Evolutionary conservation across 148 eudicot genomes (phyloP).

Genomic region (Nepenthes mirabilis): DNA sequence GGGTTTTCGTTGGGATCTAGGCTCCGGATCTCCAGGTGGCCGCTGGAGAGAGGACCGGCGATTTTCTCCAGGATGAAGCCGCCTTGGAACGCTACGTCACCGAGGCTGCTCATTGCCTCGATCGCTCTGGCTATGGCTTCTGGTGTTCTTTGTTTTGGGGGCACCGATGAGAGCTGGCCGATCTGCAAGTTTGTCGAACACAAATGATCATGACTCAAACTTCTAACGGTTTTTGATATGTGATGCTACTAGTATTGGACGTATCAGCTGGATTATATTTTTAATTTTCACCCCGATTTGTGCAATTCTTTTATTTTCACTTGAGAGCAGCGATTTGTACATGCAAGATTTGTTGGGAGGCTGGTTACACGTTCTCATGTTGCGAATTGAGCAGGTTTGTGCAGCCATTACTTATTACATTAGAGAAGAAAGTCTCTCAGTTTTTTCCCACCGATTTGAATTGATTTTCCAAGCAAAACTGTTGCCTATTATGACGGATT

Average conservation of each 20-base stretch:
- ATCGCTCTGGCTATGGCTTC: constrained; percentile 56
- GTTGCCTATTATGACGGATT: too few species aligned
- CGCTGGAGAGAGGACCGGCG: constrained; percentile 64
- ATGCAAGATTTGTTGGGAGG: too few species aligned
- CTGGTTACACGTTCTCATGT: too few species aligned
- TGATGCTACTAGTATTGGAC: too few species aligned
- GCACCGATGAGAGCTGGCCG: constrained; percentile 70
- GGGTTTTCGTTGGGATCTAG: constrained; percentile 56
- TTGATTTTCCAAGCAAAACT: too few species aligned
- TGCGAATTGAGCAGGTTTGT: background rate
- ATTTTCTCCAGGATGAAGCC: constrained; percentile 83
- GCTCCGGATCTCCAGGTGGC: constrained; percentile 48
- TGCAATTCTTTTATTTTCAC: too few species aligned
- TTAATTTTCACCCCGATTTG: too few species aligned
- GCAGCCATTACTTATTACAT: background rate
- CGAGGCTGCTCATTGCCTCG: constrained; percentile 38
- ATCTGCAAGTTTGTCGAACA: constrained; percentile 26
- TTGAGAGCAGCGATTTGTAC: too few species aligned
- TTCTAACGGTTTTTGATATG: too few species aligned
- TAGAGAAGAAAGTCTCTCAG: background rate
- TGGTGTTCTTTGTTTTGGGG: constrained; percentile 80
- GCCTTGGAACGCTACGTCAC: constrained; percentile 45
- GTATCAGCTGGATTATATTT: too few species aligned
- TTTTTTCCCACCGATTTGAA: too few species aligned
- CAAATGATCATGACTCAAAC: too few species aligned